Evolutionary conservation across 371 early-diverging fungal species (phyloP), one percentile per base, ranked within the genome.

Genomic region (Nematocida parisii): DNA sequence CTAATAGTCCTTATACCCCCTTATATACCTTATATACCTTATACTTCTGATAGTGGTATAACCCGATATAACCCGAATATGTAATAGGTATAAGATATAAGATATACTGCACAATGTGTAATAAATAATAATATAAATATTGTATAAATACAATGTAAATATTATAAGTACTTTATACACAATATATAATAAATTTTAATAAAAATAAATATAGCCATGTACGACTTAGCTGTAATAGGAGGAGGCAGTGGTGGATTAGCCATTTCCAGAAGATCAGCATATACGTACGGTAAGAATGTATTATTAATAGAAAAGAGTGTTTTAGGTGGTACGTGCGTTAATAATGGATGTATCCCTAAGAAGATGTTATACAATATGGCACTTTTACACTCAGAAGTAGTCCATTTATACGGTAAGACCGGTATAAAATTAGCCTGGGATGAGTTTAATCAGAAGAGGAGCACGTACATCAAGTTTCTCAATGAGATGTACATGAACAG

Each of bases 291-390:
- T 54, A 92, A 92, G 57, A 93, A 91, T 73, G 96, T 95, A 4
- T 93, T 91, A 40, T 84, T 97, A 50, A 87, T 96, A 72, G 97
- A 97, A 87, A 90, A 89, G 66, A 89, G 90, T 84, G 89, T 50
- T 82, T 46, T 58, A 20, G 73, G 73, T 39, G 73, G 80, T 15
- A 84, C 84, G 18, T 88, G 74, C 67, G 86, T 85, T 11, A 82
- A 83, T 47, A 55, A 47, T 58, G 95, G 97, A 33, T 97, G 96
- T 84, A 95, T 96, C 24, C 97, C 97, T 52, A 97, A 97, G 88
- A 97, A 97, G 88, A 91, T 96, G 75, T 93, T 93, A 92, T 96
- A 93, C 91, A 94, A 93, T 87, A 90, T 93, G 56, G 90, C 91
- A 39, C 4, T 4, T 56, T 22, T 77, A 50, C 40, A 46, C 39